Conservation (phyloP, 2,329 filamentous ascomycete genomes). For the Teratosphaeria gauchensis region DNA sequence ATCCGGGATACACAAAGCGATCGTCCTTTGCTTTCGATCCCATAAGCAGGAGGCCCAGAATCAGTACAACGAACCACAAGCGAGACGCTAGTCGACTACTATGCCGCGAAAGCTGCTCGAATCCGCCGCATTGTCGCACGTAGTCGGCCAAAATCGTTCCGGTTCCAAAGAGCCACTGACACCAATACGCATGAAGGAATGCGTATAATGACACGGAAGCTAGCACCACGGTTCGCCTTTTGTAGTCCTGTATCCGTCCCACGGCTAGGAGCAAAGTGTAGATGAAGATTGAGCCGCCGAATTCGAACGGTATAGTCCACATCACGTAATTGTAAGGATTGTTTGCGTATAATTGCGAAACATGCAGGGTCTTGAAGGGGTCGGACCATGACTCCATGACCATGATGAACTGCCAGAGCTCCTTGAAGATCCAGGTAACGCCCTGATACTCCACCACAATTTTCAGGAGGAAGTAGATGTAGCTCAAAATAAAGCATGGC, state of each 20-base stretch:
- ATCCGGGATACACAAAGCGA: conserved; percentile 7
- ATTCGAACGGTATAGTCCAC: conserved; percentile 18
- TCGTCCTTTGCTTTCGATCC: background rate
- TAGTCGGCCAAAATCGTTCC: conserved; percentile 11
- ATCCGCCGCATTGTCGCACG: conserved; percentile 10
- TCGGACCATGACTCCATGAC: conserved; percentile 7
- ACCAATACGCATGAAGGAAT: conserved; percentile 8
- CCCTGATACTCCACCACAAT: background rate
- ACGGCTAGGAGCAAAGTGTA: conserved; percentile 7
- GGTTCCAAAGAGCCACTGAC: conserved; percentile 10
- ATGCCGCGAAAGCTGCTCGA: conserved; percentile 3
- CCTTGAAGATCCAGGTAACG: conserved; percentile 7
- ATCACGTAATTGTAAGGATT: conserved; percentile 13
- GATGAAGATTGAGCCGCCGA: conserved; percentile 8
- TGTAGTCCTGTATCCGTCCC: conserved; percentile 3
- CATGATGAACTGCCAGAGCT: conserved; percentile 2
- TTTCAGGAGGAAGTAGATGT: background rate
- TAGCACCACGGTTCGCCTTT: conserved; percentile 3
- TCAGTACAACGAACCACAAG: background rate
- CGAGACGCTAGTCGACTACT: background rate
- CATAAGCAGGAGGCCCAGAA: background rate
- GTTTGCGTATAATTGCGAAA: background rate
- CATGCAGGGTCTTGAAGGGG: conserved; percentile 9
- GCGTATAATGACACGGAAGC: conserved; percentile 3
- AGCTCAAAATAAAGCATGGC: background rate